These are phyloP conservation scores for Boletus mariae DNA, from an alignment of 1,284 basidiomycete species.

Conservation along the genomic window DNA sequence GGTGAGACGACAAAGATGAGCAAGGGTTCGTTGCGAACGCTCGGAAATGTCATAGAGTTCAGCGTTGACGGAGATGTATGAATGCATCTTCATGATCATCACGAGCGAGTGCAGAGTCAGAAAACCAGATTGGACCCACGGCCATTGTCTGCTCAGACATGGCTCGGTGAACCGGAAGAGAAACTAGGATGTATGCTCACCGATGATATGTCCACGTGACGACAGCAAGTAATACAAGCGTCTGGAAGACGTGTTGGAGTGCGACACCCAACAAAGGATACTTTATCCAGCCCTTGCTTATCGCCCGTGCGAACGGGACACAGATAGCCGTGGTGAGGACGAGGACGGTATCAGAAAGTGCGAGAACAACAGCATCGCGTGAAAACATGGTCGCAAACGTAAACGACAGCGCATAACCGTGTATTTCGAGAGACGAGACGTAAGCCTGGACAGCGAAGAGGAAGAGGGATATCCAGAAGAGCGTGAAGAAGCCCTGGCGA, in stretches of 20 bases:
- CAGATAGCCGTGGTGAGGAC: conserved; percentile 74
- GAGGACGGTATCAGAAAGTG: conserved; percentile 80
- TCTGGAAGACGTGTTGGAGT: conserved; percentile 79
- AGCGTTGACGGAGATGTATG: conserved; percentile 89
- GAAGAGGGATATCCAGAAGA: conserved; percentile 89
- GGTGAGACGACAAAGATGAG: conserved; percentile 47
- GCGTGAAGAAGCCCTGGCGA: conserved; percentile 80
- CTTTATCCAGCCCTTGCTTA: conserved; percentile 73
- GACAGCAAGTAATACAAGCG: conserved; percentile 61
- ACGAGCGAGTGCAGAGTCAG: conserved; percentile 87
- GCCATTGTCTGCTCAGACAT: conserved; percentile 70
- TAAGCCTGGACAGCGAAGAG: conserved; percentile 78
- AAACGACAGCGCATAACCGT: conserved; percentile 76
- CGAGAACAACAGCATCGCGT: conserved; percentile 79
- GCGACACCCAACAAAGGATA: conserved; percentile 74
- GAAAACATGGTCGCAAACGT: conserved; percentile 88
- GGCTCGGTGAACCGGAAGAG: background rate
- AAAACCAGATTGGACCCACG: conserved; percentile 97
- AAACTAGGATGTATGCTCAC: conserved; percentile 34
- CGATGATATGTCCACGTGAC: conserved; percentile 84
- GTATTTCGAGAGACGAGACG: conserved; percentile 70
- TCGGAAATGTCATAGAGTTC: conserved; percentile 62
- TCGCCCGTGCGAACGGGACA: conserved; percentile 79
- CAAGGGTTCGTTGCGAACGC: conserved; percentile 43
- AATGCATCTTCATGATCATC: conserved; percentile 97